Base-by-base conservation (phyloP, 2,329 filamentous ascomycete species). In the Aspergillus niger region DNA sequence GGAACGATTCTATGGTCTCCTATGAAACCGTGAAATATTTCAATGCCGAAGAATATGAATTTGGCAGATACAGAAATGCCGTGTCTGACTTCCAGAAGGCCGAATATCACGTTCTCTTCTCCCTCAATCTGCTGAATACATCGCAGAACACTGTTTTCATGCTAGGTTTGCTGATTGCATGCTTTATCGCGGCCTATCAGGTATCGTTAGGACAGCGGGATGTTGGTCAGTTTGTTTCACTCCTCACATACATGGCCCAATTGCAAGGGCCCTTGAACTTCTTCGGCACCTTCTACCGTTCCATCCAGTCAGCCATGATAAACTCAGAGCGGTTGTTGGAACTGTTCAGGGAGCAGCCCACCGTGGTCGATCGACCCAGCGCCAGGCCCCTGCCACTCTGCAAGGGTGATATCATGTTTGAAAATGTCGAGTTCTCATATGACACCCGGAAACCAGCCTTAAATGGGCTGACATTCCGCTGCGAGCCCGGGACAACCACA, bases 1-100 rank as follows among this genome's bases (percentile, higher is more conserved):
- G 83, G 79, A 98, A 97, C 73, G 95, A 99, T 76, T 98, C 95
- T 0, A 95, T 99, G 81, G 92, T 95, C 63, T 96, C 92, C n/a
- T 99, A 98, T 75, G 95, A 99, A 79, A 94, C 91, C 2, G 91
- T 94, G 73, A 95, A 94, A 74, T 94, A 94, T 71, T 95, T 95
- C 82, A 94, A 94, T 68, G 91, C 91, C 7, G 91, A 94, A 71
- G 81, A 85, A 2, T 93, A 90, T 71, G 91, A 95, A 71, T 92
- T 92, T 67, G 80, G 83, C 52, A 85, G 91, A 24, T 94, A 92
- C 70, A 84, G 87, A 50, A 77, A 83, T 48, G 90, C 91, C 26
- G 90, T 95, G 57, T 80, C 80, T 49, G 85, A 85, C 57, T 94
- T 88, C 74, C 91, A 94, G 72, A 79, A 79, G 43, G 89, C 90